These are phyloP conservation scores for Calonectria ilicicola DNA, from an alignment of 2,329 filamentous ascomycete species.

Conservation along the genomic window DNA sequence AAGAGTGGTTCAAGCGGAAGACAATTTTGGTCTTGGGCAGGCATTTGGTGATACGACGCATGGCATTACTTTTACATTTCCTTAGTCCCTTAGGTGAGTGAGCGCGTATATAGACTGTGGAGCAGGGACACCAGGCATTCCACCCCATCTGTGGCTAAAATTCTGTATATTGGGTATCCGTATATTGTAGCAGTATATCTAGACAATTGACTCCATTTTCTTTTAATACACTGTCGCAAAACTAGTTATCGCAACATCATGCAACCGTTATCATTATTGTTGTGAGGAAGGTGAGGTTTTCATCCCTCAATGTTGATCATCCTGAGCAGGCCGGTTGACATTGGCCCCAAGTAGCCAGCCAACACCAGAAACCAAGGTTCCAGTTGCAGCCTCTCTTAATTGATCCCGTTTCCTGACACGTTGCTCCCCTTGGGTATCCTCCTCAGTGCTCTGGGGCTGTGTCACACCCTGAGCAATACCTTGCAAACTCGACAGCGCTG, in stretches of 20 bases:
- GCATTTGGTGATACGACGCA: background rate
- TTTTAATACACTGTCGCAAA: background rate
- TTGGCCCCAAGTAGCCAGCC: constrained; percentile 76
- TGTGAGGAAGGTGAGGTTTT: background rate
- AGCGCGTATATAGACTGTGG: background rate
- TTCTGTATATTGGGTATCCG: constrained; percentile 3
- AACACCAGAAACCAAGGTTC: constrained; percentile 74
- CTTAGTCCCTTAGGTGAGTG: background rate
- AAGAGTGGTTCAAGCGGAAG: too few species aligned
- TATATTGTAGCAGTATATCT: constrained; percentile 17
- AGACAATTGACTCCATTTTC: background rate
- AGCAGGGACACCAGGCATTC: background rate
- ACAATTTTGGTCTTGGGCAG: background rate
- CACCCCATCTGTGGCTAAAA: background rate
- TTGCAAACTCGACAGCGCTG: constrained; percentile 65
- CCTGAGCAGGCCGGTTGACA: constrained; percentile 36
- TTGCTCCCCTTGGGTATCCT: constrained; percentile 42
- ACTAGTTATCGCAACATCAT: background rate
- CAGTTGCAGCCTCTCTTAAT: constrained; percentile 73
- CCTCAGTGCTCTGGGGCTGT: constrained; percentile 40
- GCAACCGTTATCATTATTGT: background rate
- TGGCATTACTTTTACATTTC: background rate
- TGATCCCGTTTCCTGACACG: constrained; percentile 79
- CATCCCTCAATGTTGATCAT: constrained; percentile 20
- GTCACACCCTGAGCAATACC: constrained; percentile 35